phyloP scores from a whole-genome alignment of 768 basidiomycete genomes.

The Trametes meyenii region DNA sequence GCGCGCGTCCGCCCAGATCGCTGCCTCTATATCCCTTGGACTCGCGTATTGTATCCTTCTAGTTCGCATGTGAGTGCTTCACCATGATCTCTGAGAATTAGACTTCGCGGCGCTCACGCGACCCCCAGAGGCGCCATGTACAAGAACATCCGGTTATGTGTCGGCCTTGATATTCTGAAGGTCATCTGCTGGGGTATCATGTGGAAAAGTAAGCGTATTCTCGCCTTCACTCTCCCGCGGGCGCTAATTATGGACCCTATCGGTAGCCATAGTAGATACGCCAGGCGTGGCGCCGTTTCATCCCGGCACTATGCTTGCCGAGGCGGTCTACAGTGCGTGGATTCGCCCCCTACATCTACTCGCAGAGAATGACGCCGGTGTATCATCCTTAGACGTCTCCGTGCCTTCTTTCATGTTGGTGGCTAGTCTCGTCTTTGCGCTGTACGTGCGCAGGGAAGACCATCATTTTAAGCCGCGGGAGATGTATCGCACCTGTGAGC shows the following conservation, averaged over 20 bases:
- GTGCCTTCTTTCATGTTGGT: neutral
- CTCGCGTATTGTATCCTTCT: neutral
- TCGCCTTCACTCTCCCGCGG: too few relatives aligned
- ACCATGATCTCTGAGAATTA: neutral
- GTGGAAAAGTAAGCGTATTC: neutral
- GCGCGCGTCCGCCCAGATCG: neutral
- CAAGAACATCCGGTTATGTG: neutral
- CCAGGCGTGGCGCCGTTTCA: neutral
- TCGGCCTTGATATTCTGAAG: neutral
- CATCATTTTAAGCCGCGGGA: neutral
- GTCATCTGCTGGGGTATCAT: conserved; percentile 1
- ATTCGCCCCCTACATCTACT: too few relatives aligned
- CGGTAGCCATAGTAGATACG: neutral
- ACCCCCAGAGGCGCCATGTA: neutral
- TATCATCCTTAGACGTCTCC: neutral
- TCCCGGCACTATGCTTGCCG: too few relatives aligned
- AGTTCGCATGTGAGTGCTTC: neutral
- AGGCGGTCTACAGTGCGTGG: too few relatives aligned
- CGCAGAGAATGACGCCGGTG: too few relatives aligned
- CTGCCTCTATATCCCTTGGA: neutral
- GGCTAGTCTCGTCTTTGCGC: neutral
- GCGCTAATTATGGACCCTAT: neutral
- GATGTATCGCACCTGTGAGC: neutral
- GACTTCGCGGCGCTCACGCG: neutral
- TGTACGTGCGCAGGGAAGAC: neutral